Conservation (phyloP, 2,329 filamentous ascomycete genomes). For the Pyricularia sp. region DNA sequence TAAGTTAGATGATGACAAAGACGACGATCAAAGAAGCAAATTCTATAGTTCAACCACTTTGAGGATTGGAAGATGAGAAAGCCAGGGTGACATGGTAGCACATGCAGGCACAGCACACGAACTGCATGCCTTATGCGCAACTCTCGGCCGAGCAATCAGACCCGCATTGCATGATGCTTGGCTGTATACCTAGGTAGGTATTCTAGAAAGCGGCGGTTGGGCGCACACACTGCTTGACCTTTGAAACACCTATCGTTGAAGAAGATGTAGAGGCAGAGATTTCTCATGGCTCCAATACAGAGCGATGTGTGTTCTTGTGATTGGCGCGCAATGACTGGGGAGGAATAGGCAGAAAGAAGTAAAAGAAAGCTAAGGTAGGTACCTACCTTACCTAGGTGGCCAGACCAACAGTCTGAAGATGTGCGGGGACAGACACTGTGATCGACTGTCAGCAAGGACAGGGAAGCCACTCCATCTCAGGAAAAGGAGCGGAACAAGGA, state of each 20-base stretch:
- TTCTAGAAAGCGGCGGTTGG: neutral
- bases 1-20: neutral
- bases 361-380: too few relatives aligned
- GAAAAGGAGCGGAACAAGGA: neutral
- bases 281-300: neutral
- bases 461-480: neutral
- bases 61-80: neutral
- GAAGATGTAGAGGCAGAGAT: neutral
- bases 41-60: neutral
- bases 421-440: neutral
- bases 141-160: neutral
- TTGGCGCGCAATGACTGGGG: neutral
- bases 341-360: neutral
- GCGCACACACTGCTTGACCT: neutral
- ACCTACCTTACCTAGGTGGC: neutral
- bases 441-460: neutral
- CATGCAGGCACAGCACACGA: neutral
- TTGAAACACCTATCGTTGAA: neutral
- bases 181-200: neutral
- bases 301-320: neutral
- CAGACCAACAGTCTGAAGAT: neutral
- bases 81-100: neutral
- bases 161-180: neutral
- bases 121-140: neutral
- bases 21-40: neutral